Evolutionary conservation across 2,329 filamentous ascomycete species (phyloP).

Genomic region (Rutstroemia sp.): DNA sequence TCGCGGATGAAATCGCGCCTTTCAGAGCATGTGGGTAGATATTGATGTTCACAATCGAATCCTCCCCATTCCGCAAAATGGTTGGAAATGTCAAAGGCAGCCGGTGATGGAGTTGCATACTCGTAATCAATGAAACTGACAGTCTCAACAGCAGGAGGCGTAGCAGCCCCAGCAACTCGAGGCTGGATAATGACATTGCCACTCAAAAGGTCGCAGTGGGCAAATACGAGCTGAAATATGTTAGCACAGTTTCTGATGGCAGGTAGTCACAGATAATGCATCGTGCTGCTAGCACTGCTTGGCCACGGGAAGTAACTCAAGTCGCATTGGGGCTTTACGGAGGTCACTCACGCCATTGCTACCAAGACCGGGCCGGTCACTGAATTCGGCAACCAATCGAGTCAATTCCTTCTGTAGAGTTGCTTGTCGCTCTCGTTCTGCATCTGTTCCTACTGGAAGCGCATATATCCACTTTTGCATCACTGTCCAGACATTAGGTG

Average conservation of each 20-base stretch:
- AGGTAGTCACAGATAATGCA: not conserved
- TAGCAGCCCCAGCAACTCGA: slow-evolving; percentile 25
- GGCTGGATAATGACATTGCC: slow-evolving; percentile 89
- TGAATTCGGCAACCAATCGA: slow-evolving; percentile 61
- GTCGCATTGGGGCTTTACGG: slow-evolving; percentile 6
- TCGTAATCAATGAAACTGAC: slow-evolving; percentile 97
- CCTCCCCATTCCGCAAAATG: slow-evolving; percentile 98
- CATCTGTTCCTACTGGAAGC: slow-evolving; percentile 64
- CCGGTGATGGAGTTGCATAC: slow-evolving; percentile 88
- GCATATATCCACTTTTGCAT: slow-evolving; percentile 94
- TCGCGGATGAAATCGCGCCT: slow-evolving; percentile 75
- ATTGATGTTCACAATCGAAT: slow-evolving; percentile 86
- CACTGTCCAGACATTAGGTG: slow-evolving; percentile 89
- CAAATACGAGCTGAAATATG: slow-evolving; percentile 66
- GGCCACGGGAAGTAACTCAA: not conserved
- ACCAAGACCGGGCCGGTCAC: slow-evolving; percentile 70
- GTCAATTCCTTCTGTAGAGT: slow-evolving; percentile 68
- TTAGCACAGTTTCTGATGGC: slow-evolving; percentile 13
- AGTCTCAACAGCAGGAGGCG: slow-evolving; percentile 36
- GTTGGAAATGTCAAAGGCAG: slow-evolving; percentile 94
- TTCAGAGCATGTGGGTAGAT: slow-evolving; percentile 70
- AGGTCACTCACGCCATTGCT: slow-evolving; percentile 56
- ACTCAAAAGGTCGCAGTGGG: slow-evolving; percentile 91
- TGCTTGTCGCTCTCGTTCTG: slow-evolving; percentile 59
- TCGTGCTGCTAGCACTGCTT: slow-evolving; percentile 3